Evolutionary conservation across 805 yeast species (phyloP).

Genomic region (Dipodascopsis tothii): DNA sequence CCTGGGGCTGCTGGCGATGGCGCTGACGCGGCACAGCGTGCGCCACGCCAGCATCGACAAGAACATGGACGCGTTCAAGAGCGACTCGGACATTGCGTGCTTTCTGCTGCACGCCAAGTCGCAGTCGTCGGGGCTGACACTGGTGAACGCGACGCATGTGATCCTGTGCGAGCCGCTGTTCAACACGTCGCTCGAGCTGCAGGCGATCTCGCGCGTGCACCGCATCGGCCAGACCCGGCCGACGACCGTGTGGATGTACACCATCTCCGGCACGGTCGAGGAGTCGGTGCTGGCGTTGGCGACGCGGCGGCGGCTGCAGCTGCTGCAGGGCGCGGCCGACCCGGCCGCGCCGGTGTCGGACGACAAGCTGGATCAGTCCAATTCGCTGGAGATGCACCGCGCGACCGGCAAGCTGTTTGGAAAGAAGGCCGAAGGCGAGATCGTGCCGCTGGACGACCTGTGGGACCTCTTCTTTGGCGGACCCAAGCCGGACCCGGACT

Average conservation of each 20-base stretch:
- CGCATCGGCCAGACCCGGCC: constrained; percentile 78
- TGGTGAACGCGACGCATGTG: constrained; percentile 88
- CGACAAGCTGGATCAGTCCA: constrained; percentile 36
- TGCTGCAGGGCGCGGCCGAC: constrained; percentile 22
- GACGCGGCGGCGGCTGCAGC: constrained; percentile 48
- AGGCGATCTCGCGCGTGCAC: constrained; percentile 86
- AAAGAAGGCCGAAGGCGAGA: constrained; percentile 48
- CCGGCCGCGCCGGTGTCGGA: constrained; percentile 31
- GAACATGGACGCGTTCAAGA: constrained; percentile 19
- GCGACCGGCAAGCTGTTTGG: constrained; percentile 45
- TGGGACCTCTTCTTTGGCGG: constrained; percentile 53
- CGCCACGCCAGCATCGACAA: constrained; percentile 48
- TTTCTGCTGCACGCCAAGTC: constrained; percentile 76
- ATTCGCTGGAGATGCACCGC: constrained; percentile 49
- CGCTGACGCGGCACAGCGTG: constrained; percentile 54
- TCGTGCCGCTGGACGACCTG: constrained; percentile 49
- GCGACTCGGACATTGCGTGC: constrained; percentile 58
- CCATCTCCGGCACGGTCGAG: constrained; percentile 76
- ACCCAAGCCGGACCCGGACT: no score
- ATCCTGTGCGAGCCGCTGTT: constrained; percentile 88
- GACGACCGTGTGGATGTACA: constrained; percentile 90
- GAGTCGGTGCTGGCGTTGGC: constrained; percentile 72
- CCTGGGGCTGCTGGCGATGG: constrained; percentile 55
- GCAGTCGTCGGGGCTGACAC: constrained; percentile 81
- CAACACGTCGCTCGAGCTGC: constrained; percentile 78